Conservation (phyloP, 2,329 filamentous ascomycete species). For the Aspergillus ochraceus region DNA sequence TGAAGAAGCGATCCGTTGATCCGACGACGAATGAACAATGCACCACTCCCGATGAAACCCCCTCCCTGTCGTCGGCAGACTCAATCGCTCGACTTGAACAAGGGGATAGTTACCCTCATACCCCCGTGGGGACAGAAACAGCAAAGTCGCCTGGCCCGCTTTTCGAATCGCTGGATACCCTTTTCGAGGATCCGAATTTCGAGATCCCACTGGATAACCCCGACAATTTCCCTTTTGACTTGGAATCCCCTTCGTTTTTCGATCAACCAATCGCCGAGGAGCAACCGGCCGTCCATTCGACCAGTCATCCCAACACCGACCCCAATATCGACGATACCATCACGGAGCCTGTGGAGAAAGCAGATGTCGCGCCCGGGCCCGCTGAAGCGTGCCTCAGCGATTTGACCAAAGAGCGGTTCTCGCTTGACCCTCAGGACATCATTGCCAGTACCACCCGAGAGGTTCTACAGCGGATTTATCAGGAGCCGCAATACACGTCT, state of each 20-base stretch:
- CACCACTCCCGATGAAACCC: conserved; percentile 18
- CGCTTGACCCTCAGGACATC: conserved; percentile 22
- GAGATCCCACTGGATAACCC: conserved; percentile 7
- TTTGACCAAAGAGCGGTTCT: conserved; percentile 23
- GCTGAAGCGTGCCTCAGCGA: conserved; percentile 15
- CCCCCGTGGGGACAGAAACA: conserved; percentile 14
- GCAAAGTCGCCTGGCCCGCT: conserved; percentile 18
- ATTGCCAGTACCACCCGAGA: conserved; percentile 24
- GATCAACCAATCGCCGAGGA: background rate
- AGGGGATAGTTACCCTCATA: conserved; percentile 16
- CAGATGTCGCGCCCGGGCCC: background rate
- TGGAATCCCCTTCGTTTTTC: background rate
- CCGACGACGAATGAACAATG: background rate
- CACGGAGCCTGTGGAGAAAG: background rate
- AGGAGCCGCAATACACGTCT: conserved; percentile 27
- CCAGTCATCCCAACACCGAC: background rate
- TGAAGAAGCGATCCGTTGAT: conserved; percentile 20
- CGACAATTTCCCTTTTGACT: background rate
- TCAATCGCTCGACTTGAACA: conserved; percentile 16
- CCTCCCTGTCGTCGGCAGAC: conserved; percentile 21
- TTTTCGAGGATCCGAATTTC: conserved; percentile 19
- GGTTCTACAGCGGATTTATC: conserved; percentile 19
- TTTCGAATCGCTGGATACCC: conserved; percentile 21
- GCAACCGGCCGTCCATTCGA: background rate
- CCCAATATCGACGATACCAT: background rate